Evolutionary conservation across 208 protist genomes (phyloP).

Genomic region (Trypanosoma mega): DNA sequence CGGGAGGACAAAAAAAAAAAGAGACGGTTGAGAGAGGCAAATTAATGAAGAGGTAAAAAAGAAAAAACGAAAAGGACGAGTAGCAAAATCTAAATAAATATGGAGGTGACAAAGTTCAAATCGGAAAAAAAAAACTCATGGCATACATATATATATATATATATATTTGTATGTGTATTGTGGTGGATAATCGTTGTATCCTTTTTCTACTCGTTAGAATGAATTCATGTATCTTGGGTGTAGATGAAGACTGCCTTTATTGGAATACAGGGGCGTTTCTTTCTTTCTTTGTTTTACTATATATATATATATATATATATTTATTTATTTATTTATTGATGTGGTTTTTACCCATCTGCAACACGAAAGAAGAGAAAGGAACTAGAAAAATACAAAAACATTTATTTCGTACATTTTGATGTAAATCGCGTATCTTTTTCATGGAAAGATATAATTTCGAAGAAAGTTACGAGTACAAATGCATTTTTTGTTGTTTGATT

Average conservation of each 20-base stretch:
- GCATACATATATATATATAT: conserved; percentile 2
- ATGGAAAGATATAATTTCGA: too few relatives aligned
- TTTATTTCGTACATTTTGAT: background rate
- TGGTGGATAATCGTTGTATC: too few relatives aligned
- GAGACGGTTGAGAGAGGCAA: background rate
- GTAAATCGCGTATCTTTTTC: conserved; percentile 9
- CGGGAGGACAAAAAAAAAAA: background rate
- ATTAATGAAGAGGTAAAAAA: background rate
- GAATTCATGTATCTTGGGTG: too few relatives aligned
- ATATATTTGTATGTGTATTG: too few relatives aligned
- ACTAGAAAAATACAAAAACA: conserved; percentile 3
- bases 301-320: conserved; percentile 17
- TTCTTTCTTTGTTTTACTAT: too few relatives aligned
- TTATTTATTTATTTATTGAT: conserved; percentile 8
- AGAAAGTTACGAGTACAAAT: too few relatives aligned
- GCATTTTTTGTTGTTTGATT: conserved; percentile 12
- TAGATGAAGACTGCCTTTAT: too few relatives aligned
- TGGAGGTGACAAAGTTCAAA: too few relatives aligned
- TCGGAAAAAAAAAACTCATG: too few relatives aligned
- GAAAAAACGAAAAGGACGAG: background rate
- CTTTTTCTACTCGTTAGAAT: too few relatives aligned
- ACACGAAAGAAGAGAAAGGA: background rate
- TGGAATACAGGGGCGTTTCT: too few relatives aligned
- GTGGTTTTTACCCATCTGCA: background rate
- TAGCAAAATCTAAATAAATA: too few relatives aligned